A percentile compares a stretch with the other conserved stretches of the same genome.
Evolutionary conservation across 2,329 filamentous ascomycete genomes (phyloP).

Genomic region (Sclerotinia glacialis): DNA sequence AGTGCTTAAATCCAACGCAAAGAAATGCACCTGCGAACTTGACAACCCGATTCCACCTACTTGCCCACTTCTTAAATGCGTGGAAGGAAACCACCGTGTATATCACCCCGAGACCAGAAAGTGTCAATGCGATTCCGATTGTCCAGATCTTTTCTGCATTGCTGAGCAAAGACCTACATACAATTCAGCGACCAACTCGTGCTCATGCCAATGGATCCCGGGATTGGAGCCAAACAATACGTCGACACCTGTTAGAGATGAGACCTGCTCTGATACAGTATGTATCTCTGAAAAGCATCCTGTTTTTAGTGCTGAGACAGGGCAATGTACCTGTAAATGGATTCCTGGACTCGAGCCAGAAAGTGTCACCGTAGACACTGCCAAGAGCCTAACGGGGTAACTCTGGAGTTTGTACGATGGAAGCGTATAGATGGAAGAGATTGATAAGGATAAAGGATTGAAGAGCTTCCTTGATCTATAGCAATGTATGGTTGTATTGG

Average conservation of each 20-base stretch:
- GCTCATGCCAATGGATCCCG: constrained; percentile 26
- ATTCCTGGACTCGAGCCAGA: constrained; percentile 27
- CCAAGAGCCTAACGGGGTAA: too few species aligned
- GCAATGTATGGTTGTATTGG: too few species aligned
- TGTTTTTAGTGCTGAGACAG: constrained; percentile 13
- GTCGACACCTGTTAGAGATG: constrained; percentile 1
- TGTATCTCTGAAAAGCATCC: constrained; percentile 27
- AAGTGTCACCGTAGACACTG: too few species aligned
- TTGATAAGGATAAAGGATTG: too few species aligned
- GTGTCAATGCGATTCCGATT: constrained; percentile 28
- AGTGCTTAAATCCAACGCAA: constrained; percentile 13
- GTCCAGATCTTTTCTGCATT: constrained; percentile 29
- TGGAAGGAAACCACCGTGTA: constrained; percentile 25
- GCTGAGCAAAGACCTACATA: constrained; percentile 24
- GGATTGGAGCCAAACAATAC: constrained; percentile 22
- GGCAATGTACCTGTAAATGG: constrained; percentile 26
- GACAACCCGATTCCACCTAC: constrained; percentile 19
- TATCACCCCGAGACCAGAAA: constrained; percentile 27
- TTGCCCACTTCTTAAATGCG: constrained; percentile 30
- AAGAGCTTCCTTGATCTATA: too few species aligned
- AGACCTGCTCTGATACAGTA: constrained; percentile 24
- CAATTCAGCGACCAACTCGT: constrained; percentile 24
- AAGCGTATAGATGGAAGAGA: too few species aligned
- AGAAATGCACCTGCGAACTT: constrained; percentile 29
- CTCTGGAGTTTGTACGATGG: too few species aligned